A percentile compares a stretch with the other conserved stretches of the same genome.
phyloP scores from a whole-genome alignment of 257 asterid species.

The Scutellaria minor region DNA sequence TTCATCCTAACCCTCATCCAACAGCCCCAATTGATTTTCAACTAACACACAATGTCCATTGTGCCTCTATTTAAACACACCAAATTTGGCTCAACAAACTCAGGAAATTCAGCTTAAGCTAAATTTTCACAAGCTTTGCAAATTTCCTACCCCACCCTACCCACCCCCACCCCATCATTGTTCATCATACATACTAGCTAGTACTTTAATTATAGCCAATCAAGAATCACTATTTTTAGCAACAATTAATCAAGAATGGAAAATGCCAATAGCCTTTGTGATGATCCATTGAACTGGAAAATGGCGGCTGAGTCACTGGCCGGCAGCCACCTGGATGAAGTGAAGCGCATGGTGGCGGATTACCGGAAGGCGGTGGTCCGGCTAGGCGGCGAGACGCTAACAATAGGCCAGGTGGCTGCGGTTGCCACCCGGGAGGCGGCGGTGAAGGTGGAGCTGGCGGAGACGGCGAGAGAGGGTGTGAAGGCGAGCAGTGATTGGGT shows the following conservation, averaged over 20 bases:
- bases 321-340: constrained; percentile 50
- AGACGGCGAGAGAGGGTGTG: constrained; percentile 40
- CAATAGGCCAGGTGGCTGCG: constrained; percentile 47
- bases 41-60: constrained; percentile 37
- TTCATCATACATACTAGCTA: background rate
- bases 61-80: constrained; percentile 42
- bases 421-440: constrained; percentile 27
- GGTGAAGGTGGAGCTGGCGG: constrained; percentile 48
- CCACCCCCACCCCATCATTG: background rate
- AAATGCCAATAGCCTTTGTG: background rate
- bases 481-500: constrained; percentile 49
- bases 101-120: constrained; percentile 39
- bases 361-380: constrained; percentile 40
- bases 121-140: constrained; percentile 36
- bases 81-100: constrained; percentile 38
- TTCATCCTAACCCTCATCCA: constrained; percentile 18
- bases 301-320: constrained; percentile 37
- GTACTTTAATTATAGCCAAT: background rate
- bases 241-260: constrained; percentile 1
- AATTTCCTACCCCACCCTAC: constrained; percentile 16
- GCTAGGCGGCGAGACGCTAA: constrained; percentile 43
- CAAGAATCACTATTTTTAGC: background rate
- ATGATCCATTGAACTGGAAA: constrained; percentile 44
- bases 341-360: constrained; percentile 51
- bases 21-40: constrained; percentile 29